Conservation (phyloP, 1,139 yeast genomes). For the Sugiyamaella xylanicola region DNA sequence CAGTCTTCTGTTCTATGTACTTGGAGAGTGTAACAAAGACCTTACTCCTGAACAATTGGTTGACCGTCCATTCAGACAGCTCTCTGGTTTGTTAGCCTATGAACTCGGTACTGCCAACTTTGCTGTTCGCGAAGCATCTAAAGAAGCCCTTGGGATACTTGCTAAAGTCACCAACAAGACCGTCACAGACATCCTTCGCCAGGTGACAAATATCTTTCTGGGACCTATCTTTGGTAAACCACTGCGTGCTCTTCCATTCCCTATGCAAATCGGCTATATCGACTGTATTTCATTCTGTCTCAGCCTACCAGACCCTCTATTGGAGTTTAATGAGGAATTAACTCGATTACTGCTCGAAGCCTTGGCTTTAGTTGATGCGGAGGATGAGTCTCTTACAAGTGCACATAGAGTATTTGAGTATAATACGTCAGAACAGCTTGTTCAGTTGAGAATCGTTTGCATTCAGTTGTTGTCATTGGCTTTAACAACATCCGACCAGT, state of each 20-base stretch:
- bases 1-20: conserved; percentile 60
- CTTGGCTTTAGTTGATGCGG: conserved; percentile 93
- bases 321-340: conserved; percentile 86
- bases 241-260: conserved; percentile 91
- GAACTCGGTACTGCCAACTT: conserved; percentile 89
- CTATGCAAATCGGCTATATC: conserved; percentile 97
- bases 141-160: conserved; percentile 64
- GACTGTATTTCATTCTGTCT: conserved; percentile 94
- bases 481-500: conserved; percentile 51
- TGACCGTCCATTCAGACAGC: conserved; percentile 74
- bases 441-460: conserved; percentile 86
- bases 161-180: conserved; percentile 72
- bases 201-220: conserved; percentile 76
- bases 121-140: conserved; percentile 80
- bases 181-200: conserved; percentile 72
- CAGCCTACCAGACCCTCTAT: conserved; percentile 74
- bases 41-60: conserved; percentile 59
- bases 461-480: conserved; percentile 82
- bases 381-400: conserved; percentile 90
- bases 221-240: conserved; percentile 98
- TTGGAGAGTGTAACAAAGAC: conserved; percentile 65
- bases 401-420: conserved; percentile 84
- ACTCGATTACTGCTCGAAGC: conserved; percentile 86
- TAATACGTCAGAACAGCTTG: conserved; percentile 82
- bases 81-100: conserved; percentile 84